Conservation (phyloP, 1,284 basidiomycete genomes). For the Austroboletus sp. region DNA sequence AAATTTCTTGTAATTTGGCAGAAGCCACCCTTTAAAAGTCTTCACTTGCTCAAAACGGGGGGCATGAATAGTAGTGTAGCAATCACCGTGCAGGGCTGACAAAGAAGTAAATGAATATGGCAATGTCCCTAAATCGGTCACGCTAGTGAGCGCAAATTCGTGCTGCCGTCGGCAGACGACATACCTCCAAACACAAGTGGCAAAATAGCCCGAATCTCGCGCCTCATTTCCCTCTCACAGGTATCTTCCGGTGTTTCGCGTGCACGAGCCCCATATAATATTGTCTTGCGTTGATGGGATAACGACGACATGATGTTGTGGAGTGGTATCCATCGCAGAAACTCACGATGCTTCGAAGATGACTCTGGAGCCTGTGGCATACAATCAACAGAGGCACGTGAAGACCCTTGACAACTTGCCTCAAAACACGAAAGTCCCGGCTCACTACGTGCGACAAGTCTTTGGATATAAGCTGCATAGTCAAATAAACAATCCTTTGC, state of each 20-base stretch:
- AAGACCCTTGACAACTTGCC: slow-evolving; percentile 31
- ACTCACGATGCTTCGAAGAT: slow-evolving; percentile 57
- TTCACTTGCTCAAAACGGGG: slow-evolving; percentile 66
- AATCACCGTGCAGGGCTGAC: slow-evolving; percentile 38
- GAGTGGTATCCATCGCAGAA: slow-evolving; percentile 64
- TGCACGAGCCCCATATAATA: slow-evolving; percentile 58
- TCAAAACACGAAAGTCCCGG: slow-evolving; percentile 49
- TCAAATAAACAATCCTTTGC: slow-evolving; percentile 73
- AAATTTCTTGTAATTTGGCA: slow-evolving; percentile 55
- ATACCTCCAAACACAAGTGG: slow-evolving; percentile 64
- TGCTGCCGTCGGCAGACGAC: slow-evolving; percentile 6
- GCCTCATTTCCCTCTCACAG: slow-evolving; percentile 60
- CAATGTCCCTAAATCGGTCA: slow-evolving; percentile 27
- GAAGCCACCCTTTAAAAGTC: slow-evolving; percentile 60
- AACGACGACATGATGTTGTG: slow-evolving; percentile 51
- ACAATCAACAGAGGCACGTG: not conserved
- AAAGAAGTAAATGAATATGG: slow-evolving; percentile 32
- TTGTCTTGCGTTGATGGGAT: slow-evolving; percentile 59
- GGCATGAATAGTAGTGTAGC: slow-evolving; percentile 43
- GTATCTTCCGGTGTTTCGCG: slow-evolving; percentile 63
- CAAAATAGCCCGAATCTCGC: slow-evolving; percentile 57
- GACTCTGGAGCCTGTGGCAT: slow-evolving; percentile 16
- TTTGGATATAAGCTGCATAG: slow-evolving; percentile 78
- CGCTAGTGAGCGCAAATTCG: not conserved
- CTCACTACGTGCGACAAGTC: slow-evolving; percentile 78